Conservation (phyloP, 2,329 filamentous ascomycete genomes). For the Fusarium sororula region DNA sequence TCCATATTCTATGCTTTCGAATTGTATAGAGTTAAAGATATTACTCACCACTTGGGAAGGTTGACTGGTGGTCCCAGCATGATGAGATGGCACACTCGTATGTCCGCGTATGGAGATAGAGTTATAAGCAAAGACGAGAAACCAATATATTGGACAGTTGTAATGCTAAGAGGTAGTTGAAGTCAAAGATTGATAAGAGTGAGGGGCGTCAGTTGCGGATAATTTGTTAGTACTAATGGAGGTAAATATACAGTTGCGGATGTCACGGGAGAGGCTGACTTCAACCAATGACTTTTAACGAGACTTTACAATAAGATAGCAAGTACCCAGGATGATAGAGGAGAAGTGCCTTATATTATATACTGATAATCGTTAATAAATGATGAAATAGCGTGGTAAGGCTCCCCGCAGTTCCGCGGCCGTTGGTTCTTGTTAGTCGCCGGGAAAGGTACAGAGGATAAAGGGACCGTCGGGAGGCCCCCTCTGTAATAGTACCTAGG, state of each 20-base stretch:
- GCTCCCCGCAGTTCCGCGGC: conserved; percentile 7
- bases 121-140: neutral
- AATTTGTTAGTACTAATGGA: conserved; percentile 6
- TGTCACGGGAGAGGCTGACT: conserved; percentile 19
- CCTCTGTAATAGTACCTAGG: neutral
- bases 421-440: neutral
- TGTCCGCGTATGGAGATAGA: neutral
- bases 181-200: neutral
- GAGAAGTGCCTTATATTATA: neutral
- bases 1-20: neutral
- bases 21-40: neutral
- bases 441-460: neutral
- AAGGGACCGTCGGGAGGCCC: neutral
- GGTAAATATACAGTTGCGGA: conserved; percentile 8
- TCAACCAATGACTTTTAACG: neutral
- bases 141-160: neutral
- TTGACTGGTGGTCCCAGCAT: conserved; percentile 65
- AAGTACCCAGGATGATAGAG: neutral
- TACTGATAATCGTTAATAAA: neutral
- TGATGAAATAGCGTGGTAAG: neutral
- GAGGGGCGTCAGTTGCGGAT: conserved; percentile 16
- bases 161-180: neutral
- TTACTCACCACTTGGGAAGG: conserved; percentile 65
- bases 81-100: neutral
- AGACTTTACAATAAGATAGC: neutral